phyloP scores from a whole-genome alignment of 352 stramenopile genomes.

The Albugo candida region DNA sequence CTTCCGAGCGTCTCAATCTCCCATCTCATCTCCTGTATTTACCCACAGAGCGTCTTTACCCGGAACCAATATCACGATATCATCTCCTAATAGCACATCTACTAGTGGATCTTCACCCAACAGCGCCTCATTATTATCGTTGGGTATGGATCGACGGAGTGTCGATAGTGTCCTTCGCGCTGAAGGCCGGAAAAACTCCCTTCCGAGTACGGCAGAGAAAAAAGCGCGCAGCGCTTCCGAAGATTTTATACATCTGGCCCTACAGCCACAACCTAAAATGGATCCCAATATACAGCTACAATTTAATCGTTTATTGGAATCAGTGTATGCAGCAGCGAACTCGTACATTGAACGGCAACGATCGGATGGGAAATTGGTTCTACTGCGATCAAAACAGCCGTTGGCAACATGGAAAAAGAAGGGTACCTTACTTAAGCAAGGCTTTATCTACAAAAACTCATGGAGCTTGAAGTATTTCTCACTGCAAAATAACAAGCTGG shows the following conservation, averaged over 20 bases:
- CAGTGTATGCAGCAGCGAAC: constrained; percentile 69
- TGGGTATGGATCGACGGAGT: constrained; percentile 19
- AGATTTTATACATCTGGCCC: constrained; percentile 38
- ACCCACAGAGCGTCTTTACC: constrained; percentile 3
- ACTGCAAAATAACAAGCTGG: constrained; percentile 74
- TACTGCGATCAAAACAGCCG: constrained; percentile 3
- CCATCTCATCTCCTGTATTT: background rate
- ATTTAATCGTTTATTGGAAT: constrained; percentile 67
- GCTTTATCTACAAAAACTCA: constrained; percentile 81
- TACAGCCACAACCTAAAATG: constrained; percentile 58
- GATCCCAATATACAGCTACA: constrained; percentile 64
- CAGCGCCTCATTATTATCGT: background rate
- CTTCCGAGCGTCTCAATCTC: background rate
- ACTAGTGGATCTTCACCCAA: constrained; percentile 15
- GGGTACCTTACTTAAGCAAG: constrained; percentile 66
- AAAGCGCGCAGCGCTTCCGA: constrained; percentile 66
- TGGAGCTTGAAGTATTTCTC: constrained; percentile 79
- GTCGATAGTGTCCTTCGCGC: constrained; percentile 18
- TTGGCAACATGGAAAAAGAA: constrained; percentile 80
- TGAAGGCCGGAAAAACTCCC: constrained; percentile 4
- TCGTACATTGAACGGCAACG: constrained; percentile 66
- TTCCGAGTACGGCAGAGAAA: constrained; percentile 12
- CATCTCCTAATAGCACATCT: constrained; percentile 53
- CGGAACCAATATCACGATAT: constrained; percentile 55
- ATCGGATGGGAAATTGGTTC: constrained; percentile 31